Evolutionary conservation across 139 green algal genomes (phyloP).

Genomic region (Chlorella sp.): DNA sequence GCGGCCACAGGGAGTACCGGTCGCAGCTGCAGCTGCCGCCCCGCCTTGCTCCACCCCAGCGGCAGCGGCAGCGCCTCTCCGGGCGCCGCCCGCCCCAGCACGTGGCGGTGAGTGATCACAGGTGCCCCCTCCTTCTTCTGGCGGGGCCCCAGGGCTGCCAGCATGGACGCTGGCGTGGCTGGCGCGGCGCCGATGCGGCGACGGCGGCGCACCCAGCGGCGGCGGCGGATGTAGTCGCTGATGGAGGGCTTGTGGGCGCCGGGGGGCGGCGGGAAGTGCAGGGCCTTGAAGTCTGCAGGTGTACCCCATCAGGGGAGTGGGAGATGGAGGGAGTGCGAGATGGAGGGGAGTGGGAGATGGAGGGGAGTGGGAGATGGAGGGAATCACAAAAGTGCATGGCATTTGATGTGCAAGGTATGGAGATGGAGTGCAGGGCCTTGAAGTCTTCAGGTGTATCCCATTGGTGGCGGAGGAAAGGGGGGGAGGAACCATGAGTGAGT

Average conservation of each 20-base stretch:
- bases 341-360: too few species aligned
- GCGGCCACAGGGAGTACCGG: conserved; percentile 26
- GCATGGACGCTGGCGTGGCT: background rate
- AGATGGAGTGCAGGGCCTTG: conserved; percentile 29
- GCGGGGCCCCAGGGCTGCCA: background rate
- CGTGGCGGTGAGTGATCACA: background rate
- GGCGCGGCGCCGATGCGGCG: background rate
- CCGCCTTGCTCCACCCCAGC: conserved; percentile 60
- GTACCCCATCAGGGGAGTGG: background rate
- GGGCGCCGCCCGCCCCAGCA: conserved; percentile 68
- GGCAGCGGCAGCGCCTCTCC: conserved; percentile 72
- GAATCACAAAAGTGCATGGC: too few species aligned
- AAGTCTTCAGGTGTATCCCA: conserved; percentile 49
- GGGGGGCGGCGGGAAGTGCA: conserved; percentile 45
- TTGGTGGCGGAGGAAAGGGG: background rate
- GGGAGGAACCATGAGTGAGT: too few species aligned
- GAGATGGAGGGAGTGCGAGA: background rate
- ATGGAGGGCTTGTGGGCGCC: conserved; percentile 33
- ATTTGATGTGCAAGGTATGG: too few species aligned
- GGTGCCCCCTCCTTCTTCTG: background rate
- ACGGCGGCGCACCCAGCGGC: conserved; percentile 63
- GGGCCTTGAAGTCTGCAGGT: conserved; percentile 41
- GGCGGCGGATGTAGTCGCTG: conserved; percentile 60
- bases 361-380: too few species aligned
- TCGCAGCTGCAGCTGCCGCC: conserved; percentile 72